Evolutionary conservation across 768 basidiomycete genomes (phyloP), one percentile per base, ranked within the genome.

Genomic region (Mycena olivaceomarginata): DNA sequence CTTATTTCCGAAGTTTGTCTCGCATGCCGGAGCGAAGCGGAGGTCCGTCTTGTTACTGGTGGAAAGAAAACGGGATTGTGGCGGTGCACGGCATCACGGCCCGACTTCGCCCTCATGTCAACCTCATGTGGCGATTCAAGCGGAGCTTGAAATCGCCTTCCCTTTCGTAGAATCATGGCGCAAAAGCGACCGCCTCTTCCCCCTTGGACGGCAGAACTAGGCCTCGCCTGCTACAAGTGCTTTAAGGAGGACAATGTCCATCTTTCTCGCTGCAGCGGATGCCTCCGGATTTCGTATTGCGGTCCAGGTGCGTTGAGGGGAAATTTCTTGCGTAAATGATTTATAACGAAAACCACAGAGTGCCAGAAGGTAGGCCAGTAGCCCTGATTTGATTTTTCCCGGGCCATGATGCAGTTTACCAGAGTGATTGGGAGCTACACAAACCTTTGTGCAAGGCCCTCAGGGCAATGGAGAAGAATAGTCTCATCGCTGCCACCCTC

Each of bases 361-460:
- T 69, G 67, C 40, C 67, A 69, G 56, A 69, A 59, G 53, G 67
- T 59, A 4, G 39, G 60, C 6, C 4, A 12, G 5, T 39, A 18
- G 2, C 15, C 4, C 2, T 31, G 8, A 2, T 56, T n/a, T 7
- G 25, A 10, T 20, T 57, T 25, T 6, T 22, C 15, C 53, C 6
- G 0, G 43, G n/a, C n/a, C n/a, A n/a, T n/a, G 7, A 59, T 57
- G 5, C 67, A 67, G 39, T 25, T 43, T 41, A 12, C n/a, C n/a
- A 75, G 67, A 7, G n/a, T 1, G 71, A 77, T 63, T 77, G 76
- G 76, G 65, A 69, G n/a, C 5, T 15, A 13, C 76, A 77, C 67
- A 77, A 77, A 16, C 68, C 72, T 5, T 56, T 77, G 37, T 77
- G 76, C 67, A 69, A 70, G 56, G 72, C 67, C 3, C 37, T 70